A percentile compares a stretch with the other conserved stretches of the same genome.
Evolutionary conservation across 1,284 basidiomycete species (phyloP).

Genomic region (Marasmius tenuissimus): DNA sequence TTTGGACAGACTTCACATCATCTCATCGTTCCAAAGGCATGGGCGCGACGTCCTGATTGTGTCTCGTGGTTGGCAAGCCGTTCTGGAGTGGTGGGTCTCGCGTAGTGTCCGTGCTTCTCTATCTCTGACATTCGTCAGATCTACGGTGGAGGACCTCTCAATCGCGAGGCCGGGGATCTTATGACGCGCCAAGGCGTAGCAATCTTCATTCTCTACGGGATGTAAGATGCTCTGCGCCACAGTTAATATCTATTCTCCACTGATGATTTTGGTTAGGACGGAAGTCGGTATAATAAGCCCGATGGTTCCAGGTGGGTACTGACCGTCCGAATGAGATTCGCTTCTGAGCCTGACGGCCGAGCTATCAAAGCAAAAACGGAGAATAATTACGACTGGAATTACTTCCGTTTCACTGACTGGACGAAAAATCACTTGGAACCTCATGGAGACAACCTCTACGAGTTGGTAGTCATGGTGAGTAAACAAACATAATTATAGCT

Average conservation of each 20-base stretch:
- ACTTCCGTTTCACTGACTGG: background rate
- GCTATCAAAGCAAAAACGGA: background rate
- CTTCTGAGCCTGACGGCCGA: background rate
- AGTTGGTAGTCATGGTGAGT: background rate
- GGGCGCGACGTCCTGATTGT: background rate
- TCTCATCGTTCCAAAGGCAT: background rate
- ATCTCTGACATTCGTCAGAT: background rate
- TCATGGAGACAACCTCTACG: background rate
- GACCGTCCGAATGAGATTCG: too few relatives aligned
- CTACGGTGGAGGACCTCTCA: constrained; percentile 21
- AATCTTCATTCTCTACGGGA: constrained; percentile 21
- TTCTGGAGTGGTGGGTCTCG: background rate
- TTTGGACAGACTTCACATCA: background rate
- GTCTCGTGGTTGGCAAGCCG: background rate
- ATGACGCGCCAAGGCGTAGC: constrained; percentile 22
- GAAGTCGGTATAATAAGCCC: background rate
- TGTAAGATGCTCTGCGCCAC: constrained; percentile 13
- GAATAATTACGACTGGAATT: background rate
- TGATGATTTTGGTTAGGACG: background rate
- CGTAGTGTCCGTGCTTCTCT: background rate
- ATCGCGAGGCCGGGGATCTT: constrained; percentile 23
- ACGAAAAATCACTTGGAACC: background rate
- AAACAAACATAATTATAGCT: too few relatives aligned
- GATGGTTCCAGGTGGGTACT: background rate
- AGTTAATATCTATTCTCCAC: background rate